phyloP scores from a whole-genome alignment of 2,329 filamentous ascomycete genomes.

The Akanthomyces uredinophilus region DNA sequence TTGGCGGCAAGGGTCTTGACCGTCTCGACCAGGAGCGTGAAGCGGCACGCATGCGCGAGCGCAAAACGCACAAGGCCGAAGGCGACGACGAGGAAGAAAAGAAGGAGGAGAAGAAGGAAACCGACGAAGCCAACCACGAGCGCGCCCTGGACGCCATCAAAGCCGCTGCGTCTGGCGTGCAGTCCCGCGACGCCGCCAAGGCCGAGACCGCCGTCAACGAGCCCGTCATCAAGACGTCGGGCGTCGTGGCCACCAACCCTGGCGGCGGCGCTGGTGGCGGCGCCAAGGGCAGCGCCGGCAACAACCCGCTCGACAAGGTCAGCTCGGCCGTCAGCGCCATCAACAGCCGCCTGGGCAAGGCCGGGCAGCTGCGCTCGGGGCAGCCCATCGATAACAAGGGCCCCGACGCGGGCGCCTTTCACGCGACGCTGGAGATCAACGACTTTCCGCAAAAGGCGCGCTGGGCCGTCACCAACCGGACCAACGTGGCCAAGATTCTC shows the following conservation, averaged over 20 bases:
- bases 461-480: constrained; percentile 97
- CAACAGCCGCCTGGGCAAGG: constrained; percentile 82
- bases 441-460: constrained; percentile 98
- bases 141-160: constrained; percentile 62
- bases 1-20: constrained; percentile 92
- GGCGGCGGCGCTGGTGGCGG: constrained; percentile 49
- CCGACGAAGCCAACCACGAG: constrained; percentile 61
- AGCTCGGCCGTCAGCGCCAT: constrained; percentile 88
- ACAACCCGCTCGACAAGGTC: constrained; percentile 77
- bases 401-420: constrained; percentile 92
- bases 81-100: constrained; percentile 77
- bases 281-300: constrained; percentile 48
- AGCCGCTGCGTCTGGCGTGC: constrained; percentile 54
- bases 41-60: constrained; percentile 76
- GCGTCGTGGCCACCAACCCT: constrained; percentile 24
- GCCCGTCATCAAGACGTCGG: constrained; percentile 13
- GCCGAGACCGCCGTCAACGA: constrained; percentile 27
- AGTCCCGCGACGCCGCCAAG: constrained; percentile 47
- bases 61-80: constrained; percentile 84
- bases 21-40: constrained; percentile 87
- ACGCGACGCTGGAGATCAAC: constrained; percentile 97
- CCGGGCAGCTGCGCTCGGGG: constrained; percentile 82
- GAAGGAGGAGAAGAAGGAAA: constrained; percentile 69
- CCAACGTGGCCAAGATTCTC: constrained; percentile 96
- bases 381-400: constrained; percentile 98